Evolutionary conservation across 495 filamentous ascomycete genomes (phyloP).

Genomic region (Talaromyces ruber): DNA sequence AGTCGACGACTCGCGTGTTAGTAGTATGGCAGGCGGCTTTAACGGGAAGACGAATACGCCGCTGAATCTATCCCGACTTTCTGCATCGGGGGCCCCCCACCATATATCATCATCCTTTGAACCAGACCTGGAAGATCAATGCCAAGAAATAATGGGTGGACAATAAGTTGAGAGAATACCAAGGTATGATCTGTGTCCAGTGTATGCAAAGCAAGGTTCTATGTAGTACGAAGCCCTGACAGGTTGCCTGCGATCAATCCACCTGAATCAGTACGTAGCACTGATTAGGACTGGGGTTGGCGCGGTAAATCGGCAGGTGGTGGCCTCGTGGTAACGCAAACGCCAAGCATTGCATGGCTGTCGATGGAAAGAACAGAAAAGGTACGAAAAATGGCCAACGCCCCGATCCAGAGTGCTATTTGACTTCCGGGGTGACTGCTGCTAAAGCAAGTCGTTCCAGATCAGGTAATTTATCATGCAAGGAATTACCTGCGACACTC

Average conservation of each 20-base stretch:
- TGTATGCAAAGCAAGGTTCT: neutral
- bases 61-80: neutral
- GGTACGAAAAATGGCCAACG: too few relatives aligned
- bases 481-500: neutral
- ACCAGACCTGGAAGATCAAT: neutral
- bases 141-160: neutral
- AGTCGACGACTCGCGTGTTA: neutral
- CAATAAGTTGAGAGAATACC: neutral
- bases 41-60: neutral
- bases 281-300: neutral
- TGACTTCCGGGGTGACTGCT: neutral
- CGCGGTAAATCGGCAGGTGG: neutral
- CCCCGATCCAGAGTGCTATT: neutral
- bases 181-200: neutral
- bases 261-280: too few relatives aligned
- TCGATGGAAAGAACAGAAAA: too few relatives aligned
- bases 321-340: neutral
- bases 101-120: neutral
- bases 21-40: neutral
- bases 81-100: neutral
- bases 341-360: neutral
- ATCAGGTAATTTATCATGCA: neutral
- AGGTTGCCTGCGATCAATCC: neutral
- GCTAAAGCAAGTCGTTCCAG: neutral
- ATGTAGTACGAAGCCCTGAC: neutral